Percentiles rank a stretch among this genome's conserved stretches.
Conservation (phyloP, 176 grass and related monocot genomes). For the Chrysopogon serrulatus region DNA sequence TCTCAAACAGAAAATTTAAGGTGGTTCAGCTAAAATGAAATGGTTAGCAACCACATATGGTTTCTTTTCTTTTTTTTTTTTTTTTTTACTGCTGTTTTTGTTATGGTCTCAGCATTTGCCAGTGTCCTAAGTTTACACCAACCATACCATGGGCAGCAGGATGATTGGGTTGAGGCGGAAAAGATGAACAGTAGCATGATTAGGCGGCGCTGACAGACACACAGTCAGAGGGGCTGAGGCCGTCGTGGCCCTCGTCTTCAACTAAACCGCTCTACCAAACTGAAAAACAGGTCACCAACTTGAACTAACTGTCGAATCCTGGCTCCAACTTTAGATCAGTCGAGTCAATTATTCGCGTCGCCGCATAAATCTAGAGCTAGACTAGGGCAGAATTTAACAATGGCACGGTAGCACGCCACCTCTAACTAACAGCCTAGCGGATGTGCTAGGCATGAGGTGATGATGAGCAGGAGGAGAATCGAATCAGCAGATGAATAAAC, state of each 20-base stretch:
- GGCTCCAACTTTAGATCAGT: not conserved
- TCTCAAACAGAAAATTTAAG: not conserved
- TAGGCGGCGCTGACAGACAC: slow-evolving; percentile 24
- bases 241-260: not conserved
- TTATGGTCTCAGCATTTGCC: not conserved
- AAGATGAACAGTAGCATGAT: slow-evolving; percentile 2
- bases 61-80: too few species aligned
- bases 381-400: not conserved
- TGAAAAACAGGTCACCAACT: slow-evolving; percentile 36
- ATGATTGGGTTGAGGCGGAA: not conserved
- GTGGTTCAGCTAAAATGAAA: not conserved
- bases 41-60: not conserved
- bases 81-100: too few species aligned
- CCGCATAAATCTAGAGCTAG: not conserved
- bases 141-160: not conserved
- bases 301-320: slow-evolving; percentile 24
- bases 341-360: not conserved
- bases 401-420: not conserved
- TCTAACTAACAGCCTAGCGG: slow-evolving; percentile 12
- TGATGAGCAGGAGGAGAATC: not conserved
- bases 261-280: not conserved
- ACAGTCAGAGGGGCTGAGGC: slow-evolving; percentile 22
- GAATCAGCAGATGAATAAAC: slow-evolving; percentile 6
- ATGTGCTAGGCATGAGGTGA: not conserved
- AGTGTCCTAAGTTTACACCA: not conserved